Evolutionary conservation across 2,329 filamentous ascomycete species (phyloP).

Genomic region (Curvularia verruculosa): DNA sequence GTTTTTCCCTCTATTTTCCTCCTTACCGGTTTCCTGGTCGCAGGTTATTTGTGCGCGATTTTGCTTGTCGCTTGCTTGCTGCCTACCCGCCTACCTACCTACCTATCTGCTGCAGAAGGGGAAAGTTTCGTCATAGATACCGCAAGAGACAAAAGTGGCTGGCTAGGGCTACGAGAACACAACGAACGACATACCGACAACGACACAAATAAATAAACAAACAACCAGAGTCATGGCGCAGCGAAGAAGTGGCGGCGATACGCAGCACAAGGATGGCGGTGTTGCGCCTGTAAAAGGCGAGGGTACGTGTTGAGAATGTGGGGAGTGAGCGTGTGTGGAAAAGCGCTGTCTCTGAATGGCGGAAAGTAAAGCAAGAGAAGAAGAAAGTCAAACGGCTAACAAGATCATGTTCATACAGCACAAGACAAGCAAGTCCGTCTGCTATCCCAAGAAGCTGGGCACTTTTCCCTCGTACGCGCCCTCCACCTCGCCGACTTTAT

Average conservation of each 20-base stretch:
- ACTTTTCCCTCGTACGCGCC: slow-evolving; percentile 67
- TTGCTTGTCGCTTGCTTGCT: not conserved
- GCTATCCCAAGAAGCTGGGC: slow-evolving; percentile 70
- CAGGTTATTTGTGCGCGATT: not conserved
- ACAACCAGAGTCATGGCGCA: slow-evolving; percentile 17
- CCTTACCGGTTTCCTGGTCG: not conserved
- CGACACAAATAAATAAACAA: slow-evolving; percentile 1
- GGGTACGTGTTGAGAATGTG: slow-evolving; percentile 45
- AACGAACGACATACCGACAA: not conserved
- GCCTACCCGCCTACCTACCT: not conserved
- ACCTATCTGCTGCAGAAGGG: too few relatives aligned
- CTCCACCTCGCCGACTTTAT: slow-evolving; percentile 84
- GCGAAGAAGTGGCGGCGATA: slow-evolving; percentile 16
- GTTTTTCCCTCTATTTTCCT: not conserved
- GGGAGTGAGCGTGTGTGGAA: not conserved
- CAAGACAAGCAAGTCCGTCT: slow-evolving; percentile 79
- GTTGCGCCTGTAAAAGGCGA: slow-evolving; percentile 48
- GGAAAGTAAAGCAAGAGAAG: not conserved
- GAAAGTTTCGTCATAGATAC: not conserved
- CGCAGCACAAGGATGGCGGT: slow-evolving; percentile 49
- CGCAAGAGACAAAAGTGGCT: too few relatives aligned
- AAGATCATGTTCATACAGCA: slow-evolving; percentile 54
- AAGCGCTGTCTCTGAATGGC: not conserved
- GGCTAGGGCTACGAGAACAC: not conserved
- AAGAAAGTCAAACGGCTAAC: slow-evolving; percentile 13